Percentiles rank a stretch among this genome's conserved stretches.
These are phyloP conservation scores for Aspergillus fischeri DNA, from an alignment of 2,329 filamentous ascomycete species.

Conservation along the genomic window DNA sequence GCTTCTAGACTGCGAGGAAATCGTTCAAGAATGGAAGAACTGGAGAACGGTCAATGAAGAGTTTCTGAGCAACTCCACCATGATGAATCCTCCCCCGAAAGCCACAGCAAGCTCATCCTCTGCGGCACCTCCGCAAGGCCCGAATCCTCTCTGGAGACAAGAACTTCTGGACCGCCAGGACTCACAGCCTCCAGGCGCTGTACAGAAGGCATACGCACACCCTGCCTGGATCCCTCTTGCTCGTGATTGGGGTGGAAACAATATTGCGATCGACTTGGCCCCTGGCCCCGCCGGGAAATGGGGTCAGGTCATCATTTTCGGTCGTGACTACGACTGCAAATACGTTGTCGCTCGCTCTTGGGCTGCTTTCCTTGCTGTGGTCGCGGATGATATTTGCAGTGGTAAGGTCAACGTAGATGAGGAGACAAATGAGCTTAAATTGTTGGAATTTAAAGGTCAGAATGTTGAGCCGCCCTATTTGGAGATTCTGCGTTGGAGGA, in stretches of 20 bases:
- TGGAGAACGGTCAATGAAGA: slow-evolving; percentile 93
- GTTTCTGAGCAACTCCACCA: slow-evolving; percentile 61
- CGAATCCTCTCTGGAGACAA: slow-evolving; percentile 72
- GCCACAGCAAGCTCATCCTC: slow-evolving; percentile 64
- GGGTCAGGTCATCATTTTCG: slow-evolving; percentile 96
- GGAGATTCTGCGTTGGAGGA: slow-evolving; percentile 90
- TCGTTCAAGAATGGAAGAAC: slow-evolving; percentile 95
- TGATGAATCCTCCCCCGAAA: slow-evolving; percentile 58
- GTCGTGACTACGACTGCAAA: slow-evolving; percentile 97
- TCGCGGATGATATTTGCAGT: slow-evolving; percentile 86
- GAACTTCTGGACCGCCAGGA: slow-evolving; percentile 81
- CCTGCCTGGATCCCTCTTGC: slow-evolving; percentile 93
- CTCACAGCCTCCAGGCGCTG: slow-evolving; percentile 77
- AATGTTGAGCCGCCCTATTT: slow-evolving; percentile 91
- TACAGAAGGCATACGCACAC: slow-evolving; percentile 91
- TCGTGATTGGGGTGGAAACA: slow-evolving; percentile 98
- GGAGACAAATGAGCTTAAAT: slow-evolving; percentile 83
- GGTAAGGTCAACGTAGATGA: slow-evolving; percentile 92
- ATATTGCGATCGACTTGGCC: slow-evolving; percentile 86
- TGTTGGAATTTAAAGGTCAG: slow-evolving; percentile 83
- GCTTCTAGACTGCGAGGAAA: slow-evolving; percentile 96
- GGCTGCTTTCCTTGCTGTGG: slow-evolving; percentile 76
- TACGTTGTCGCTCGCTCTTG: slow-evolving; percentile 93
- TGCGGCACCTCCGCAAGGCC: slow-evolving; percentile 51
- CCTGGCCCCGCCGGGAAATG: slow-evolving; percentile 86